Percentiles rank a stretch among this genome's conserved stretches.
These are phyloP conservation scores for Leishmania amazonensis DNA, from an alignment of 208 protist species.

Conservation along the genomic window DNA sequence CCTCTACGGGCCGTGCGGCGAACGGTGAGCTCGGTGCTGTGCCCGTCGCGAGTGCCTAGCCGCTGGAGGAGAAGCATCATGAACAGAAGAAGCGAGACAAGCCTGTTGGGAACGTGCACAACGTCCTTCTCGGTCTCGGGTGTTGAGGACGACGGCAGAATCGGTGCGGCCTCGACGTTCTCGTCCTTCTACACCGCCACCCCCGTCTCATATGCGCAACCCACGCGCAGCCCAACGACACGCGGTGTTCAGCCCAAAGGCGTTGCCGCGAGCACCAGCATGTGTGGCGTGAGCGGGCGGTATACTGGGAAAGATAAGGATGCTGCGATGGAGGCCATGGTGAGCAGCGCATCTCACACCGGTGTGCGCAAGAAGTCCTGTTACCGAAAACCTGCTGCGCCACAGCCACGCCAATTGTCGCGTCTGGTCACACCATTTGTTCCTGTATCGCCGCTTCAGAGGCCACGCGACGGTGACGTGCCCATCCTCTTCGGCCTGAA, in stretches of 20 bases:
- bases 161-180: neutral
- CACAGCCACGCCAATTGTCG: neutral
- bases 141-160: neutral
- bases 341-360: neutral
- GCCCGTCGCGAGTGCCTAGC: neutral
- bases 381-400: neutral
- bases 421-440: neutral
- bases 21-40: conserved; percentile 11
- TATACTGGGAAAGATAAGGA: neutral
- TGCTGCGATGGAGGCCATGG: neutral
- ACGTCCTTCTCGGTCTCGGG: neutral
- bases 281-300: neutral
- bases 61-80: too few species aligned
- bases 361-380: neutral
- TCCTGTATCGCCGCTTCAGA: neutral
- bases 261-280: neutral
- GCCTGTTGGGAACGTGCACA: neutral
- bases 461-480: neutral
- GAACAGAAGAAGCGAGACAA: neutral
- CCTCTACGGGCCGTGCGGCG: conserved; percentile 21
- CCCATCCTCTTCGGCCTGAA: neutral
- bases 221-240: neutral
- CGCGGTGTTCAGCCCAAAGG: neutral
- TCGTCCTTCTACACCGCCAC: neutral
- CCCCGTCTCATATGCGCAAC: neutral